Evolutionary conservation across 345 rosid species (phyloP).

Genomic region (Passiflora organensis): DNA sequence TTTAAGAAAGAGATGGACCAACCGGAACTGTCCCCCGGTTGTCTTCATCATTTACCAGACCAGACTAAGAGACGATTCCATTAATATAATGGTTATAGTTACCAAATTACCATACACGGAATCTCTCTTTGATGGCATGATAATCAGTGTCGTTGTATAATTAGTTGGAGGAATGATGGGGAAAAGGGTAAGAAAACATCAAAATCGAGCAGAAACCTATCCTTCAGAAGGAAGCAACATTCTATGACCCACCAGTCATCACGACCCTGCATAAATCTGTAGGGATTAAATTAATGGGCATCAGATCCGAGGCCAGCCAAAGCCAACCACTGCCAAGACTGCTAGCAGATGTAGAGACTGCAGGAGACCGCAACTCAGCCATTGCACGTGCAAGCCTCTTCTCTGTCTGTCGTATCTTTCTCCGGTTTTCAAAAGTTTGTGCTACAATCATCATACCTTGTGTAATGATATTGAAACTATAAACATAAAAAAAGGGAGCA

Average conservation of each 20-base stretch:
- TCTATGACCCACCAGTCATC: slow-evolving; percentile 13
- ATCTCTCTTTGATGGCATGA: too few relatives aligned
- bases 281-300: slow-evolving; percentile 13
- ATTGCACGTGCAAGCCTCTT: slow-evolving; percentile 21
- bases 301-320: slow-evolving; percentile 34
- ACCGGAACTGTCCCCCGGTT: too few relatives aligned
- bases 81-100: too few relatives aligned
- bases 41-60: too few relatives aligned
- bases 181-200: too few relatives aligned
- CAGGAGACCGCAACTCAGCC: slow-evolving; percentile 3
- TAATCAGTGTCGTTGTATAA: too few relatives aligned
- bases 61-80: too few relatives aligned
- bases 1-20: too few relatives aligned
- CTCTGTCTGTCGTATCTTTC: background rate
- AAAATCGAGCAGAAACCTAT: too few relatives aligned
- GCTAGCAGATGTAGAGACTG: background rate
- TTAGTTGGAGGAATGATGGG: too few relatives aligned
- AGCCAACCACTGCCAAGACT: background rate
- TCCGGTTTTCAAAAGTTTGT: background rate
- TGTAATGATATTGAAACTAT: background rate
- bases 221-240: slow-evolving; percentile 29
- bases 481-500: background rate
- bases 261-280: too few relatives aligned
- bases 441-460: background rate
- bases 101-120: too few relatives aligned